These are phyloP conservation scores for Ogataea populi-albae DNA, from an alignment of 805 yeast genomes.

Conservation along the genomic window DNA sequence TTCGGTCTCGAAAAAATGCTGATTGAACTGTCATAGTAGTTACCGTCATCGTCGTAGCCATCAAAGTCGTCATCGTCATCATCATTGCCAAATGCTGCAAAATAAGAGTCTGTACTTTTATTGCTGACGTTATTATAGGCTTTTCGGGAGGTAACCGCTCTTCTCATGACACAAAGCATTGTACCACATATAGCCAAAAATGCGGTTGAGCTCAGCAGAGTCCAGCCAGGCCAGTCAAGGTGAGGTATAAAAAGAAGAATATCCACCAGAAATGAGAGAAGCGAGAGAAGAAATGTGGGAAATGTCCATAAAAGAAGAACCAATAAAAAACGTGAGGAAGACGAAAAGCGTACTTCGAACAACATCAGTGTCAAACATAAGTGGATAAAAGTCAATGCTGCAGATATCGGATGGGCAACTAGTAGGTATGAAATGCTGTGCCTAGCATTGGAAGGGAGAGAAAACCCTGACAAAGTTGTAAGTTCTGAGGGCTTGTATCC, in stretches of 20 bases:
- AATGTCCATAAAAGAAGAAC: conserved; percentile 56
- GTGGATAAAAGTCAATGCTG: conserved; percentile 50
- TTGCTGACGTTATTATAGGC: conserved; percentile 5
- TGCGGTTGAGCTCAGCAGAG: conserved; percentile 65
- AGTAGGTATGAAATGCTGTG: conserved; percentile 56
- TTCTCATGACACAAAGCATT: conserved; percentile 65
- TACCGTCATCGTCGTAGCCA: conserved; percentile 6
- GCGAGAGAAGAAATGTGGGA: conserved; percentile 64
- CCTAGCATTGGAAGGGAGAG: conserved; percentile 59
- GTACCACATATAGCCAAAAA: conserved; percentile 62
- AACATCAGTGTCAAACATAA: conserved; percentile 40
- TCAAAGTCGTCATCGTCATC: conserved; percentile 7
- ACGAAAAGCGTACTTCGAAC: conserved; percentile 32
- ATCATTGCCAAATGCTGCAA: conserved; percentile 9
- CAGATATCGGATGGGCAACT: conserved; percentile 65
- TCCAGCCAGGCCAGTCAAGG: conserved; percentile 84
- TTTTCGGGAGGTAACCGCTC: conserved; percentile 56
- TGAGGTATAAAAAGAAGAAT: conserved; percentile 73
- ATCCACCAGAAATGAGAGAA: conserved; percentile 80
- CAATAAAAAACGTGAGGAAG: conserved; percentile 44
- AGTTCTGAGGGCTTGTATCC: conserved; percentile 41
- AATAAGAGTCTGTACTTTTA: conserved; percentile 14
- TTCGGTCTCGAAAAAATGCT: conserved; percentile 1
- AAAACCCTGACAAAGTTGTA: conserved; percentile 37
- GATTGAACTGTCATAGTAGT: neutral